phyloP scores from a whole-genome alignment of 164 flowering plant genomes.

The Stephania cephalantha region DNA sequence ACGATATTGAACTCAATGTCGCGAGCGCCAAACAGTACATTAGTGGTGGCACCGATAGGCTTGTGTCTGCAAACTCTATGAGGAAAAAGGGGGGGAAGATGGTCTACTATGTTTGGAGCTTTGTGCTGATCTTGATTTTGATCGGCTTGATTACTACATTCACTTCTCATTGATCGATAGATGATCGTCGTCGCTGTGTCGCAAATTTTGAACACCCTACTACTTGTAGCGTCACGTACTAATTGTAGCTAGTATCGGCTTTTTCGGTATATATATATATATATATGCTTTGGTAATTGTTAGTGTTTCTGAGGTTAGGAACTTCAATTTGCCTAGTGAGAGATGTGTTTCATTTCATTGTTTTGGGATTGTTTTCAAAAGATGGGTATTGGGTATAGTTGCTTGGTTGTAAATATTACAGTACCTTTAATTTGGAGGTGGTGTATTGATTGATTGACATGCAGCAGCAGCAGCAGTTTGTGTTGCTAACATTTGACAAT shows the following conservation, averaged over 20 bases:
- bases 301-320: too few species aligned
- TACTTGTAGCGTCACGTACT: background rate
- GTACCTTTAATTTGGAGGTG: too few species aligned
- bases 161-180: background rate
- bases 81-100: constrained; percentile 39
- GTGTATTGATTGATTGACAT: too few species aligned
- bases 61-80: constrained; percentile 56
- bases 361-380: too few species aligned
- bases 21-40: constrained; percentile 39
- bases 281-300: background rate
- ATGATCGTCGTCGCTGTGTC: background rate
- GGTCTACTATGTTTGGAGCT: constrained; percentile 43
- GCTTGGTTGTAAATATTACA: too few species aligned
- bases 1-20: constrained; percentile 62
- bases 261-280: background rate
- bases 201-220: background rate
- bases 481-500: too few species aligned
- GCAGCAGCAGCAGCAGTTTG: too few species aligned
- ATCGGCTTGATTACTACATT: constrained; percentile 35
- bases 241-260: background rate
- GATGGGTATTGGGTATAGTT: too few species aligned
- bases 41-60: constrained; percentile 55
- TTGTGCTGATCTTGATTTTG: constrained; percentile 39
- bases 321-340: too few species aligned
- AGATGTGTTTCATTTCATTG: too few species aligned